Base-by-base conservation (phyloP, 2,329 filamentous ascomycete species). In the Emmonsiellopsis sp. region DNA sequence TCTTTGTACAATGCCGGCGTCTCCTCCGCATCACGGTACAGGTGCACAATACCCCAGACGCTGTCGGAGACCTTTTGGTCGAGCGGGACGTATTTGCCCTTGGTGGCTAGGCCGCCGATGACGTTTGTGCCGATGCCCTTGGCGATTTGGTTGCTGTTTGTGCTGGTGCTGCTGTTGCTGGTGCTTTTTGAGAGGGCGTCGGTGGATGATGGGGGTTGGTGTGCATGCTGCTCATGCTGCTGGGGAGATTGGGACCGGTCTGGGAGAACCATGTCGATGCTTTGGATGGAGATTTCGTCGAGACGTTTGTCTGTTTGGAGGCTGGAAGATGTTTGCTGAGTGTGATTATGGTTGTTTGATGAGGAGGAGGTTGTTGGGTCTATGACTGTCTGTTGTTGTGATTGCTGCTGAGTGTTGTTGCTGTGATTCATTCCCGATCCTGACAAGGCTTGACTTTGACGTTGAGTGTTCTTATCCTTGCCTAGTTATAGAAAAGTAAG, bases 41-140 rank as follows among this genome's bases (percentile, higher is more conserved):
- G 79, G 68, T 96, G 93, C 2, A 98, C 90, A 11, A 97, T 83
- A 1, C 93, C 93, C 86, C 89, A 96, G 42, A 89, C 88, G 1
- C 90, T 77, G 55, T 95, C 86, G 0, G 88, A 89, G 52, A 86
- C 82, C 56, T 79, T 77, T 13, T 83, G 80, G 53, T 85, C 80
- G 1, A 92, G 76, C 0, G 87, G 84, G 17, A 88, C 74, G 65
- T 86, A 95, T 57, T 81, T 79, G 5, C 88, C 93, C 67, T 91
- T 95, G 1, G 91, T 95, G 55, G 88, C 85, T 49, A 86, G 81
- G 5, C 87, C 88, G 5, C 82, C 78, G 8, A 72, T 61, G 31
- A 77, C 61, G 67, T 77, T 59, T 66, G 79, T 67, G 69, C 80
- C 65, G 69, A 80, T 66, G 62, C 75, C 61, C 50, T 71, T 72